Percentiles rank a stretch among this genome's conserved stretches.
These are phyloP conservation scores for Dryas integrifolia DNA, from an alignment of 331 rosid species.

Conservation along the genomic window DNA sequence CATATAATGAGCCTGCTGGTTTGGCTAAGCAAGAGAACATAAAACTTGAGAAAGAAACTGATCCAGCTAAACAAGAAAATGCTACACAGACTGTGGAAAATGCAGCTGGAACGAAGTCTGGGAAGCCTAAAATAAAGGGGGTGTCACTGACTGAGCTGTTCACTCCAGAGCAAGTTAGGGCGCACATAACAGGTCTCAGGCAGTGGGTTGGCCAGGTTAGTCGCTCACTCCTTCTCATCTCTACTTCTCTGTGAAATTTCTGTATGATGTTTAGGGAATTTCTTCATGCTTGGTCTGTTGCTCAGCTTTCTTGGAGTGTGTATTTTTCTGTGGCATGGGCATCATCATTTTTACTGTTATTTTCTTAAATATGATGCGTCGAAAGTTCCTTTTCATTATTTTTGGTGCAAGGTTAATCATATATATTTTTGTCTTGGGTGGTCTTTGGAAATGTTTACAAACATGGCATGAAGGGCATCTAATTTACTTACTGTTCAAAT, in stretches of 20 bases:
- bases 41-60: constrained; percentile 65
- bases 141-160: constrained; percentile 87
- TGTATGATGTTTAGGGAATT: not conserved
- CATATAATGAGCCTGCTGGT: constrained; percentile 45
- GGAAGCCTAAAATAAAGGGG: constrained; percentile 93
- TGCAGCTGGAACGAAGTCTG: constrained; percentile 71
- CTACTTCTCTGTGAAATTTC: not conserved
- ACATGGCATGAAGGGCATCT: not conserved
- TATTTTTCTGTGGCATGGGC: not conserved
- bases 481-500: not conserved
- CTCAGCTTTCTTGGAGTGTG: not conserved
- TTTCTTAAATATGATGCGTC: not conserved
- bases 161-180: constrained; percentile 91
- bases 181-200: constrained; percentile 80
- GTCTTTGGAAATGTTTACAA: not conserved
- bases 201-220: constrained; percentile 99
- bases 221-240: not conserved
- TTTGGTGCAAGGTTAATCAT: too few species aligned
- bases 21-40: constrained; percentile 50
- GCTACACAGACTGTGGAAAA: constrained; percentile 47
- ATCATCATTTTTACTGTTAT: not conserved
- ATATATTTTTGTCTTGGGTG: not conserved
- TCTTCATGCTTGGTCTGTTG: not conserved
- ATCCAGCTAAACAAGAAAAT: constrained; percentile 56
- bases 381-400: too few species aligned